Percentiles rank a stretch among this genome's conserved stretches.
These are phyloP conservation scores for Pterocarpus santalinus DNA, from an alignment of 306 rosid genomes.

Conservation along the genomic window DNA sequence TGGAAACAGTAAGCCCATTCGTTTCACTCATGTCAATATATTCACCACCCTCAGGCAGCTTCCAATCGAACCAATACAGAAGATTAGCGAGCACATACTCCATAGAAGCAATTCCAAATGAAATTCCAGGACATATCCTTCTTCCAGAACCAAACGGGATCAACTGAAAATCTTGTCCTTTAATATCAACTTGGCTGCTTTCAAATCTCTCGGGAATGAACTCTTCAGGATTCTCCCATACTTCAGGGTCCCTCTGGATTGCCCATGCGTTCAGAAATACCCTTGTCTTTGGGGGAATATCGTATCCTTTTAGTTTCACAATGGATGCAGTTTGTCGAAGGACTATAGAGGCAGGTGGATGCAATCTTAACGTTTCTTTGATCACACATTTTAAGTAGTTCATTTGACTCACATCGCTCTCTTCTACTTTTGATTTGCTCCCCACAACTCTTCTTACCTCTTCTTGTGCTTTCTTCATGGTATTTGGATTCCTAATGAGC, in stretches of 20 bases:
- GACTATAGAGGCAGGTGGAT: slow-evolving; percentile 53
- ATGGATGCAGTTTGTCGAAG: slow-evolving; percentile 40
- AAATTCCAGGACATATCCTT: slow-evolving; percentile 33
- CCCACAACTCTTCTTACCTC: slow-evolving; percentile 57
- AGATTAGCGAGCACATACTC: slow-evolving; percentile 38
- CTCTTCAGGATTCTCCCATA: slow-evolving; percentile 33
- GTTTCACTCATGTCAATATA: slow-evolving; percentile 46
- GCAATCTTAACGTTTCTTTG: slow-evolving; percentile 41
- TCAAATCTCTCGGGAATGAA: slow-evolving; percentile 40
- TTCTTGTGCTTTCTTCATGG: slow-evolving; percentile 49
- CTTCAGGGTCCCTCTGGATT: slow-evolving; percentile 37
- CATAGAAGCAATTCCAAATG: slow-evolving; percentile 12
- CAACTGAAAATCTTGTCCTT: neutral
- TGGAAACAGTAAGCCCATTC: slow-evolving; percentile 38
- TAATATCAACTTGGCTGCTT: neutral
- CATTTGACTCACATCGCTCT: slow-evolving; percentile 52
- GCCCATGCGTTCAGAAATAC: slow-evolving; percentile 47
- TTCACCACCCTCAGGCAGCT: slow-evolving; percentile 20
- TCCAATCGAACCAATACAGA: slow-evolving; percentile 55
- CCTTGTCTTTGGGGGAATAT: slow-evolving; percentile 36
- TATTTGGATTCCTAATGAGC: slow-evolving; percentile 31
- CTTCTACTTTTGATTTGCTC: slow-evolving; percentile 36
- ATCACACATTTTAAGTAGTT: slow-evolving; percentile 53
- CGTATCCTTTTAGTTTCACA: slow-evolving; percentile 13
- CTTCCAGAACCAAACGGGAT: slow-evolving; percentile 41